Percentiles rank a stretch among this genome's conserved stretches.
phyloP scores from a whole-genome alignment of 305 asterid species.

The Rubia tinctorum region DNA sequence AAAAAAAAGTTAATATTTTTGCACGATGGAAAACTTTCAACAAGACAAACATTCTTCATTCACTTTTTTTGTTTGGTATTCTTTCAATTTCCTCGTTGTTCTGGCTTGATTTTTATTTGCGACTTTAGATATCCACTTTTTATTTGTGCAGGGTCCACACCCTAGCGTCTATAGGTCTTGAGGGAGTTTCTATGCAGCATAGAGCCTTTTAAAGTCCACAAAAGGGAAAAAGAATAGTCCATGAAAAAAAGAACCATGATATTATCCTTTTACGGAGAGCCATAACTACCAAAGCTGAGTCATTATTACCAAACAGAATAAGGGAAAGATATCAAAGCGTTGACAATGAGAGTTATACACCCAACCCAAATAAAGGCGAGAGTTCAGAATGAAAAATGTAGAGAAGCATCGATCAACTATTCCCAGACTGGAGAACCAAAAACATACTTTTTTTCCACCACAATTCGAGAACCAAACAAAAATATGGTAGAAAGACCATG shows the following conservation, averaged over 20 bases:
- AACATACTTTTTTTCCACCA: neutral
- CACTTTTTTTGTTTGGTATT: no score
- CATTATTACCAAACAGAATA: neutral
- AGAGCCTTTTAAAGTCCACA: neutral
- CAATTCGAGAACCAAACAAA: neutral
- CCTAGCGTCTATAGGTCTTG: neutral
- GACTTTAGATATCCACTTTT: no score
- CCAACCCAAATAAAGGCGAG: neutral
- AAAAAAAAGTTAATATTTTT: no score
- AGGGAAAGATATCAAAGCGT: no score
- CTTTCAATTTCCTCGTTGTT: no score
- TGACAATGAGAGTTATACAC: neutral
- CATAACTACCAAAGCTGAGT: neutral
- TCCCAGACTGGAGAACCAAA: neutral
- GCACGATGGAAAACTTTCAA: no score
- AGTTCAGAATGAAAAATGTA: neutral
- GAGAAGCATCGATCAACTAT: neutral
- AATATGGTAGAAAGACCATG: neutral
- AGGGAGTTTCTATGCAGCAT: neutral
- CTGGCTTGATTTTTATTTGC: no score
- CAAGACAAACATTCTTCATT: no score
- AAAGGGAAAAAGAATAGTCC: no score
- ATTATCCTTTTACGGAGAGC: neutral
- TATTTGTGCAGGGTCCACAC: no score
- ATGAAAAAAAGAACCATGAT: neutral